These are phyloP conservation scores for Populus hybrid DNA, from an alignment of 441 rosid species.

Conservation along the genomic window DNA sequence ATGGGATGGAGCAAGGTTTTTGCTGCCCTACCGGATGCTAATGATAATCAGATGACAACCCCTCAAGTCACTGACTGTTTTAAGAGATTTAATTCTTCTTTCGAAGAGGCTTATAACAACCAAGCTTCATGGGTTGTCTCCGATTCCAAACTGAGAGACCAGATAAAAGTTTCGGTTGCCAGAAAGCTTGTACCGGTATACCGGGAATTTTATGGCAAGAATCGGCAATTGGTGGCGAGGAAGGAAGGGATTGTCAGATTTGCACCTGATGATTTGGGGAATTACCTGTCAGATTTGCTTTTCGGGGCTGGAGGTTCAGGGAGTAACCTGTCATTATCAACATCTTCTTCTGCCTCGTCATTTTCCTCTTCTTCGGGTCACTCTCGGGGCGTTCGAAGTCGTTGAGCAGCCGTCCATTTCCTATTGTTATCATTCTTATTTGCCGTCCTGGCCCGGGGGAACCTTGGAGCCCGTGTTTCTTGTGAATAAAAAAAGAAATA, in stretches of 20 bases:
- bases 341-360: slow-evolving; percentile 23
- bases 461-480: neutral
- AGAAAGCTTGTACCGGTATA: slow-evolving; percentile 42
- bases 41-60: slow-evolving; percentile 24
- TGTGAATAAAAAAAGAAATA: neutral
- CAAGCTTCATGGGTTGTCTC: slow-evolving; percentile 60
- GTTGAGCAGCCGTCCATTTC: slow-evolving; percentile 1
- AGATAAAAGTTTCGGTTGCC: slow-evolving; percentile 52
- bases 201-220: slow-evolving; percentile 34
- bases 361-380: slow-evolving; percentile 5
- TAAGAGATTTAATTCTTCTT: slow-evolving; percentile 48
- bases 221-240: slow-evolving; percentile 14
- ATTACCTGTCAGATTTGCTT: slow-evolving; percentile 65
- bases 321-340: slow-evolving; percentile 31
- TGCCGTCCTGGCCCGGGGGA: neutral
- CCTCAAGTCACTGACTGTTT: slow-evolving; percentile 35
- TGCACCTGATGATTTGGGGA: slow-evolving; percentile 68
- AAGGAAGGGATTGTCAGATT: slow-evolving; percentile 37
- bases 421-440: neutral
- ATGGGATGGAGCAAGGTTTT: slow-evolving; percentile 65
- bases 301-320: slow-evolving; percentile 40
- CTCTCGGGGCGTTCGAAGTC: slow-evolving; percentile 17
- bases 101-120: slow-evolving; percentile 52
- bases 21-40: slow-evolving; percentile 37
- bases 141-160: slow-evolving; percentile 57